phyloP scores from a whole-genome alignment of 2,329 filamentous ascomycete genomes.

The Shiraia bambusicola region DNA sequence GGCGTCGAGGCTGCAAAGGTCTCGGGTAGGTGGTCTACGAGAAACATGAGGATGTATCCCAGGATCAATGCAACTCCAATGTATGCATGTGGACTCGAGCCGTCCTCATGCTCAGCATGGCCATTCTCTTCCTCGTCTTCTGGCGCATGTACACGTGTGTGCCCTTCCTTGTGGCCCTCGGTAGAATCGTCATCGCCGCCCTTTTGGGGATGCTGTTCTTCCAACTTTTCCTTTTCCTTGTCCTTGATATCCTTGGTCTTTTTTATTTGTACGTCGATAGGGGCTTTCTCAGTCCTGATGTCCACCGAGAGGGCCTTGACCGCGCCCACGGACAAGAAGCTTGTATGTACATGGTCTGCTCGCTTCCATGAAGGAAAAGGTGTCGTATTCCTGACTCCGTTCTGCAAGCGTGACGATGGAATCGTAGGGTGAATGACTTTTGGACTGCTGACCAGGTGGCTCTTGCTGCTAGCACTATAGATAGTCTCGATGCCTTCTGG shows the following conservation, averaged over 20 bases:
- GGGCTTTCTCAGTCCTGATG: constrained; percentile 25
- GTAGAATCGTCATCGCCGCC: constrained; percentile 43
- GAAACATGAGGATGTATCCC: constrained; percentile 95
- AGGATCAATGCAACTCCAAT: constrained; percentile 84
- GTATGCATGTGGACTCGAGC: constrained; percentile 63
- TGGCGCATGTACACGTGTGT: constrained; percentile 39
- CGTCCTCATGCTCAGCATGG: constrained; percentile 48
- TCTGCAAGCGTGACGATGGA: constrained; percentile 29
- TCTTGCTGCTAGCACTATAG: constrained; percentile 56
- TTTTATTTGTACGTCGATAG: constrained; percentile 22
- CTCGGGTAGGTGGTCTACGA: constrained; percentile 66
- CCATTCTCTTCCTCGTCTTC: constrained; percentile 44
- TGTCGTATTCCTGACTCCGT: constrained; percentile 24
- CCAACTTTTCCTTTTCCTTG: constrained; percentile 23
- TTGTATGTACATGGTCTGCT: constrained; percentile 18
- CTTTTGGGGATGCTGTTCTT: constrained; percentile 34
- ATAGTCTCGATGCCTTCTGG: constrained; percentile 94
- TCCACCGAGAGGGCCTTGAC: constrained; percentile 21
- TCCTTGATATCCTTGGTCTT: constrained; percentile 28
- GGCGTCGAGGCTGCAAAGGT: constrained; percentile 54
- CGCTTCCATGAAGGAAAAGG: constrained; percentile 26
- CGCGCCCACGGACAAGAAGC: constrained; percentile 16
- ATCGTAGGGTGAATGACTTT: constrained; percentile 27
- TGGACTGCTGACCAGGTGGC: constrained; percentile 24
- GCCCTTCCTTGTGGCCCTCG: constrained; percentile 41